Evolutionary conservation across 2,329 filamentous ascomycete species (phyloP).

Genomic region (Botrytis hyacinthi): DNA sequence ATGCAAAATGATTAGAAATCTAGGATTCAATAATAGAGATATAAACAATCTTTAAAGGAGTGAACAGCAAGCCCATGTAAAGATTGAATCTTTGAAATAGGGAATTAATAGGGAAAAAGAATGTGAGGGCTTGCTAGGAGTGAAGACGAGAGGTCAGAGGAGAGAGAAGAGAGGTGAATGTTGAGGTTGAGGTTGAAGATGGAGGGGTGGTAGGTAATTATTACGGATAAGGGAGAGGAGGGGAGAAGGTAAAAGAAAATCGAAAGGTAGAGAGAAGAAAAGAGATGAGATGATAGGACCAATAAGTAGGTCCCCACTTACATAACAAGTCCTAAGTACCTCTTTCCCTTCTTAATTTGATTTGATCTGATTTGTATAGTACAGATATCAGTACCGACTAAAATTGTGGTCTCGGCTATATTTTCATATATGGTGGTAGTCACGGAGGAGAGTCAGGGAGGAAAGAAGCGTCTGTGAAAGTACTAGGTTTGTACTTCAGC

Average conservation of each 20-base stretch:
- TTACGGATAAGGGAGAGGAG: not conserved
- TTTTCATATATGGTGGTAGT: not conserved
- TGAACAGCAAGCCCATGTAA: not conserved
- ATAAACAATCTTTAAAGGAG: conserved; percentile 6
- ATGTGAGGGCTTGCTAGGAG: conserved; percentile 14
- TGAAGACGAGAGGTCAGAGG: not conserved
- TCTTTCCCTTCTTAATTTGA: not conserved
- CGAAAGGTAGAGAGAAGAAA: not conserved
- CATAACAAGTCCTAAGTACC: not conserved
- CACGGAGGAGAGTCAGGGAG: not conserved
- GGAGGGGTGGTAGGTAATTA: conserved; percentile 3
- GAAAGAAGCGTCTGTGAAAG: not conserved
- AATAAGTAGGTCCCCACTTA: not conserved
- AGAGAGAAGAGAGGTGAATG: not conserved
- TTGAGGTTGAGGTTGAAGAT: not conserved
- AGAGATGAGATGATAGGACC: not conserved
- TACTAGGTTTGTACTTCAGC: not conserved
- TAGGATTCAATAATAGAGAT: conserved; percentile 9
- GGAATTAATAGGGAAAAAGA: conserved; percentile 5
- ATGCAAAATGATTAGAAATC: not conserved
- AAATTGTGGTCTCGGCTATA: not conserved
- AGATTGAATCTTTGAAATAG: conserved; percentile 1
- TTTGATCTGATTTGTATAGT: not conserved
- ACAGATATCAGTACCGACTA: not conserved
- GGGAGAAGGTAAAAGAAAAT: not conserved